Base-by-base conservation (phyloP, 75 land plant genomes). In the Picea sitchensis region DNA sequence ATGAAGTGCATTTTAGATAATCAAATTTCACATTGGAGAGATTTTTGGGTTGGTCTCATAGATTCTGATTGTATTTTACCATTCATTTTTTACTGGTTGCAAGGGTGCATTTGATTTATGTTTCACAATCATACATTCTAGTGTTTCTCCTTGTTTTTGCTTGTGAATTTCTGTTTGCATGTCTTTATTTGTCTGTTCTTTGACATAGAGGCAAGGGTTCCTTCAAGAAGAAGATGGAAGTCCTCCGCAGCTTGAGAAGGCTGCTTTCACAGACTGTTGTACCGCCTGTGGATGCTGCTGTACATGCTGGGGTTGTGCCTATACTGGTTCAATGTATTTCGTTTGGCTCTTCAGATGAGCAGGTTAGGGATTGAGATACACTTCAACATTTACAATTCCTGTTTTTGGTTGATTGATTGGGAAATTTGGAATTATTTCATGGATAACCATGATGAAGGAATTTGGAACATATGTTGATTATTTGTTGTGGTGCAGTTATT, bases 261-360 rank as follows among this genome's bases (percentile, higher is more conserved):
- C 73, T 97, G 23, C 83, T 97, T 65, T 95, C 99, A 54, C 86
- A 82, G 78, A 89, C 86, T 61, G 89, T 90, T 54, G 76, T 75
- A 58, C 98, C 99, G 78, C 98, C 99, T n/a, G 82, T 97, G 65
- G 87, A 90, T 81, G 87, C 87, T 54, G 91, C 94, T 61, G 80
- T 97, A 23, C 81, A 97, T 82, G 94, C 96, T 77, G 99, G 96
- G 73, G 94, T 87, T 31, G 80, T 97, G n/a, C 86, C 96, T 61
- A 13, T 91, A 11, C 90, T 97, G 51, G 94, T 92, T 61, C 91
- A 93, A 76, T 97, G 96, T 78, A 92, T 97, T 67, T 83, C 95
- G 31, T 97, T 95, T 86, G 98, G 99, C n/a, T 92, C 98, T 26
- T 86, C 87, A 26, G 98, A 97, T 82, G 99, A 97, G 77, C 98